Conservation (phyloP, 169 alveolate species). For the Cryptosporidium ryanae region DNA sequence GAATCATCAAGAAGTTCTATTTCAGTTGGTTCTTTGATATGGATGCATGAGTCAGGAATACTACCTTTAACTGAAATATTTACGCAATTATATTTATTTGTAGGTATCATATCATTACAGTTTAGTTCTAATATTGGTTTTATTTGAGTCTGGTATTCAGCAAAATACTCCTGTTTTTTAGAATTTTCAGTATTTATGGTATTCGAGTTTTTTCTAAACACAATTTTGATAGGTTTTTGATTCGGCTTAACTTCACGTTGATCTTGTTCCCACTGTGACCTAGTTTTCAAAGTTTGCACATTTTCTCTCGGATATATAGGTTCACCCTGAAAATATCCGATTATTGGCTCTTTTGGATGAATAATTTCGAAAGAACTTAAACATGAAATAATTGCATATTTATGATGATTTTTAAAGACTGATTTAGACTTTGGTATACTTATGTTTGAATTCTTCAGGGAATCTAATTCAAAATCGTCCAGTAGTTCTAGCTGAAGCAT, state of each 20-base stretch:
- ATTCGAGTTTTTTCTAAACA: background rate
- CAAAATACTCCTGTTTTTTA: conserved; percentile 29
- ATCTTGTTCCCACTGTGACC: conserved; percentile 39
- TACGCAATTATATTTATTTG: background rate
- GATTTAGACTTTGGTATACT: conserved; percentile 26
- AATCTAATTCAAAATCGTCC: conserved; percentile 59
- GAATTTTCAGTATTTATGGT: background rate
- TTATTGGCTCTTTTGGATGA: conserved; percentile 57
- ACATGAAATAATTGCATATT: conserved; percentile 57
- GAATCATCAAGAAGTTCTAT: background rate
- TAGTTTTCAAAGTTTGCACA: conserved; percentile 52
- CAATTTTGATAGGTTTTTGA: conserved; percentile 51
- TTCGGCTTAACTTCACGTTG: conserved; percentile 32
- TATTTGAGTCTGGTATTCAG: conserved; percentile 65
- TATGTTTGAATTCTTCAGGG: conserved; percentile 6
- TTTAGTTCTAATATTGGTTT: conserved; percentile 26
- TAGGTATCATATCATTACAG: conserved; percentile 34
- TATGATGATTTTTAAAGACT: conserved; percentile 55
- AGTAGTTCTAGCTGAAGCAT: conserved; percentile 30
- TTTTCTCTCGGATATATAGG: conserved; percentile 68
- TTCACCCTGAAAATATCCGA: conserved; percentile 71
- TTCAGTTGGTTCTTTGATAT: background rate
- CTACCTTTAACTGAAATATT: conserved; percentile 29
- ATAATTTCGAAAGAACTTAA: conserved; percentile 44
- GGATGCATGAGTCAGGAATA: conserved; percentile 55